phyloP scores from a whole-genome alignment of 306 rosid species.

The Trichosanthes truncata region DNA sequence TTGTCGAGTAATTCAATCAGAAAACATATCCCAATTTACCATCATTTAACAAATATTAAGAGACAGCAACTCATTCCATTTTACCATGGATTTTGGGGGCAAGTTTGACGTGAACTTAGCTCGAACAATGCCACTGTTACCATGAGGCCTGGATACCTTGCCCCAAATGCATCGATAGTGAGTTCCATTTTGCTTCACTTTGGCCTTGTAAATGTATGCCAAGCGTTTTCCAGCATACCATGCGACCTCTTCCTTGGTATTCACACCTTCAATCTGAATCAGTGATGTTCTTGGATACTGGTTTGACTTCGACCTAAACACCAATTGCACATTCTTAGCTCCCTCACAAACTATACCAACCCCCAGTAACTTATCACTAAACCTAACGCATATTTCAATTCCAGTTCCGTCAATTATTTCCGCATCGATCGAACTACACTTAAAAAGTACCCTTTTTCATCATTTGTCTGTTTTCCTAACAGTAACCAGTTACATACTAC shows the following conservation, averaged over 20 bases:
- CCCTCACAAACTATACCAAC: background rate
- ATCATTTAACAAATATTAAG: background rate
- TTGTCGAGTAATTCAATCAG: conserved; percentile 3
- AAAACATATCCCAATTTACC: background rate
- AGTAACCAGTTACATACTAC: background rate
- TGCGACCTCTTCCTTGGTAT: conserved; percentile 69
- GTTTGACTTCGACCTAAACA: conserved; percentile 55
- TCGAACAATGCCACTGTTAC: conserved; percentile 74
- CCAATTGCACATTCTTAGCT: background rate
- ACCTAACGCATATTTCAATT: background rate
- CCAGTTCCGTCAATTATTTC: background rate
- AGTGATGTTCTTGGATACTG: conserved; percentile 69
- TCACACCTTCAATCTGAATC: conserved; percentile 68
- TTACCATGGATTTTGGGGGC: conserved; percentile 84
- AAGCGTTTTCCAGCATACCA: conserved; percentile 69
- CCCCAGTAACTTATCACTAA: background rate
- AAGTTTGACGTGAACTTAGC: conserved; percentile 73
- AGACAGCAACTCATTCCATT: background rate
- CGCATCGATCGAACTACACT: background rate
- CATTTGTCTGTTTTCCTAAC: background rate
- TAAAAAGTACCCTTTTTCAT: background rate
- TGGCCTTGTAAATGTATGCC: conserved; percentile 80
- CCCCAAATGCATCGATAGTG: conserved; percentile 91
- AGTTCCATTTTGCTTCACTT: conserved; percentile 56
- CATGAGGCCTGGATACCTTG: conserved; percentile 70